Conservation (phyloP, 495 filamentous ascomycete genomes). For the Xylaria sp. region DNA sequence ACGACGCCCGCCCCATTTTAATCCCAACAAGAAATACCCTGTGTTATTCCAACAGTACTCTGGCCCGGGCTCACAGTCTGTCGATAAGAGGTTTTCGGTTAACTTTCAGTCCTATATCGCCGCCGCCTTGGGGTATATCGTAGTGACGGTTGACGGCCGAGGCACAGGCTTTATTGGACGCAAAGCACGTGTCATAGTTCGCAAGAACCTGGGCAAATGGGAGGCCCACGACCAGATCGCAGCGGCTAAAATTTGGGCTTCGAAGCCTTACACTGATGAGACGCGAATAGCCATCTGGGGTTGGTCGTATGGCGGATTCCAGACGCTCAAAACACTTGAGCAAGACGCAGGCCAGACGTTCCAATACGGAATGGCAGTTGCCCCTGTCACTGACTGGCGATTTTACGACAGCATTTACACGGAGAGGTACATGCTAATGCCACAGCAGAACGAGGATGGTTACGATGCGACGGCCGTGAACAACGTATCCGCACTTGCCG, state of each 20-base stretch:
- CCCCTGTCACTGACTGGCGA: conserved; percentile 96
- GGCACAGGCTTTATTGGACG: conserved; percentile 93
- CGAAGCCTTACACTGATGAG: conserved; percentile 83
- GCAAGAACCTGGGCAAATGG: conserved; percentile 82
- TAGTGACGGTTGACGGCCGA: conserved; percentile 92
- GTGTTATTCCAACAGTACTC: conserved; percentile 94
- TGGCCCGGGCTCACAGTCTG: conserved; percentile 87
- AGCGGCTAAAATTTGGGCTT: conserved; percentile 84
- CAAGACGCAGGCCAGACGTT: conserved; percentile 89
- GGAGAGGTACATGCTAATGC: conserved; percentile 94
- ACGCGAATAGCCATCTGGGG: conserved; percentile 92
- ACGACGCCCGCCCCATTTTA: conserved; percentile 88
- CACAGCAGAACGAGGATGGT: conserved; percentile 77
- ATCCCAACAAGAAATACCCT: conserved; percentile 84
- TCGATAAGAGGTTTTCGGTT: conserved; percentile 79
- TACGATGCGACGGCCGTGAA: conserved; percentile 78
- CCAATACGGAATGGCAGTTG: conserved; percentile 96
- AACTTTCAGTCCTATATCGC: conserved; percentile 94
- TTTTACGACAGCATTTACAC: conserved; percentile 97
- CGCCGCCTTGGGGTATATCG: conserved; percentile 87
- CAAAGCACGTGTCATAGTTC: conserved; percentile 77
- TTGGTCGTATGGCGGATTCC: conserved; percentile 97
- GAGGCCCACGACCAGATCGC: conserved; percentile 92
- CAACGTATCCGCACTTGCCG: conserved; percentile 69
- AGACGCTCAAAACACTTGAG: conserved; percentile 95